Percentiles rank a stretch among this genome's conserved stretches.
phyloP scores from a whole-genome alignment of 306 rosid species.

The Quercus wislizeni region DNA sequence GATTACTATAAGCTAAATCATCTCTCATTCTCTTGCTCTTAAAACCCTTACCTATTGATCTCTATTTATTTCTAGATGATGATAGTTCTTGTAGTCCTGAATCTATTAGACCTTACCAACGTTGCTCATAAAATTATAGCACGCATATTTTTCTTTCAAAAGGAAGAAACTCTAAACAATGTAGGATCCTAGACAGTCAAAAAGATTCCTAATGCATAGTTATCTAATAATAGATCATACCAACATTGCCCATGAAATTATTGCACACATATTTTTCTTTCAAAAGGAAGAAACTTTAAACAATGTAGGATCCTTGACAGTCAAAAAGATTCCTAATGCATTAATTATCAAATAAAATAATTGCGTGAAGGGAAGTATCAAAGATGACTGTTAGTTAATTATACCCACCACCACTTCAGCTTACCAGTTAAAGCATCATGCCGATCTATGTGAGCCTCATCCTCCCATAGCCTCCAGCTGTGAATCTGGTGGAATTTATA shows the following conservation, averaged over 20 bases:
- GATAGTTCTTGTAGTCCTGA: background rate
- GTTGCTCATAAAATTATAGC: background rate
- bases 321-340: background rate
- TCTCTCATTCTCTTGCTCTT: background rate
- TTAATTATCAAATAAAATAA: background rate
- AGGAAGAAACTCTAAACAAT: background rate
- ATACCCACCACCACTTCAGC: slow-evolving; percentile 18
- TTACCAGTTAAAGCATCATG: slow-evolving; percentile 60
- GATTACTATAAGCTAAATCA: background rate
- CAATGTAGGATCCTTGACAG: background rate
- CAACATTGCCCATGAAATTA: background rate
- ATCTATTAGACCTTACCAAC: background rate
- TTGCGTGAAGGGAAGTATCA: background rate
- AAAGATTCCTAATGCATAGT: background rate
- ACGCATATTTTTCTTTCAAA: background rate
- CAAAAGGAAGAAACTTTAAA: background rate
- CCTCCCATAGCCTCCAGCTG: slow-evolving; percentile 97
- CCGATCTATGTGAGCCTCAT: slow-evolving; percentile 77
- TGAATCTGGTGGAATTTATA: slow-evolving; percentile 65
- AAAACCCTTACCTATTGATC: background rate
- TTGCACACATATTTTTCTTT: background rate
- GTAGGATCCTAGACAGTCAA: background rate
- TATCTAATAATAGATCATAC: background rate
- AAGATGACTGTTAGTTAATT: background rate
- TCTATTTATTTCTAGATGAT: background rate